Conservation (phyloP, 2,329 filamentous ascomycete species). For the Scortechinia acanthostroma region DNA sequence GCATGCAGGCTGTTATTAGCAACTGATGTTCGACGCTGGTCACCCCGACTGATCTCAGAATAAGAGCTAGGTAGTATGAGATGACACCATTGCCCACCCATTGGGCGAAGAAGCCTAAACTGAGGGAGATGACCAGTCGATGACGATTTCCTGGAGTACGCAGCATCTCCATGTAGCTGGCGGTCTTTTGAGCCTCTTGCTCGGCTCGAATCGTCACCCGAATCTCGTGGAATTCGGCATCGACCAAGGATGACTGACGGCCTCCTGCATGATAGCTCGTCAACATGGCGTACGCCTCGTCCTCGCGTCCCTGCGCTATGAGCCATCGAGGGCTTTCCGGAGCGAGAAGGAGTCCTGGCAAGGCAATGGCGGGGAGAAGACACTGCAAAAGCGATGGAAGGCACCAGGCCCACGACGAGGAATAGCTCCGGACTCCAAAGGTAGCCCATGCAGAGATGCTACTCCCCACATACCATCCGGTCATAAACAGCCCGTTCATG, state of each 20-base stretch:
- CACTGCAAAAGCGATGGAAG: conserved; percentile 13
- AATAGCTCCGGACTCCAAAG: conserved; percentile 9
- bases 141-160: conserved; percentile 7
- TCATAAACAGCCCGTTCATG: conserved; percentile 21
- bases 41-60: conserved; percentile 24
- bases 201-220: conserved; percentile 11
- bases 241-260: conserved; percentile 9
- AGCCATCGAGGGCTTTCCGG: conserved; percentile 14
- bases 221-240: conserved; percentile 15
- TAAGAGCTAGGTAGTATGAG: conserved; percentile 21
- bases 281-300: conserved; percentile 11
- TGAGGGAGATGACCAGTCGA: conserved; percentile 14
- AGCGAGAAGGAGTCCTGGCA: conserved; percentile 10
- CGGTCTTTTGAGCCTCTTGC: background rate
- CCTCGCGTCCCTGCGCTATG: conserved; percentile 10
- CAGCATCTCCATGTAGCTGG: conserved; percentile 9
- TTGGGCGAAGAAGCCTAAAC: conserved; percentile 10
- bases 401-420: conserved; percentile 13
- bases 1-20: conserved; percentile 19
- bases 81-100: conserved; percentile 22
- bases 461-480: conserved; percentile 19
- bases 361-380: conserved; percentile 9
- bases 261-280: conserved; percentile 11
- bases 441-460: conserved; percentile 15
- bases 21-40: conserved; percentile 20